Percentiles rank a stretch among this genome's conserved stretches.
These are phyloP conservation scores for Durio zibethinus DNA, from an alignment of 345 rosid species.

Conservation along the genomic window DNA sequence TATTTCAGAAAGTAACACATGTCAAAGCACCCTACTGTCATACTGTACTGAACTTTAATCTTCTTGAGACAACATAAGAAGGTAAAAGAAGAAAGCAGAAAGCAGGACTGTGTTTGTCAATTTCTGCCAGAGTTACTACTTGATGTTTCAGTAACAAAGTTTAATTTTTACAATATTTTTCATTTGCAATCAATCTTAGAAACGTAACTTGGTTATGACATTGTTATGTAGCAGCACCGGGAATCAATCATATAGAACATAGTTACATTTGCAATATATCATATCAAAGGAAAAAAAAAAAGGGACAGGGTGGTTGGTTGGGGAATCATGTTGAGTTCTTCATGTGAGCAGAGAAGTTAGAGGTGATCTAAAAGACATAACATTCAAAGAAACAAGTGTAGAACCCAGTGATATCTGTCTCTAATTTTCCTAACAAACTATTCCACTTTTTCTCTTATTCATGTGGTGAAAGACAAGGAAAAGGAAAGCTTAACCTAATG, in stretches of 20 bases:
- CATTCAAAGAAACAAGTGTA: neutral
- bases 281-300: no score
- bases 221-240: neutral
- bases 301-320: no score
- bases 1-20: neutral
- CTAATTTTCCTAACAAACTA: no score
- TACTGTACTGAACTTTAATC: neutral
- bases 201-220: neutral
- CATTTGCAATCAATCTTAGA: neutral
- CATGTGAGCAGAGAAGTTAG: neutral
- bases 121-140: neutral
- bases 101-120: neutral
- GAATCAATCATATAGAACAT: no score
- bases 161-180: neutral
- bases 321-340: neutral
- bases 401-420: neutral
- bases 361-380: neutral
- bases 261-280: no score
- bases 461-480: no score
- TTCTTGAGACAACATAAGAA: slow-evolving; percentile 4
- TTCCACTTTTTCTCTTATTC: no score
- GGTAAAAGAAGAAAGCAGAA: neutral
- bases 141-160: neutral
- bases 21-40: neutral
- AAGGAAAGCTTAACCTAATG: no score